Base-by-base conservation (phyloP, 1,284 basidiomycete species). In the Gymnopus androsaceus region DNA sequence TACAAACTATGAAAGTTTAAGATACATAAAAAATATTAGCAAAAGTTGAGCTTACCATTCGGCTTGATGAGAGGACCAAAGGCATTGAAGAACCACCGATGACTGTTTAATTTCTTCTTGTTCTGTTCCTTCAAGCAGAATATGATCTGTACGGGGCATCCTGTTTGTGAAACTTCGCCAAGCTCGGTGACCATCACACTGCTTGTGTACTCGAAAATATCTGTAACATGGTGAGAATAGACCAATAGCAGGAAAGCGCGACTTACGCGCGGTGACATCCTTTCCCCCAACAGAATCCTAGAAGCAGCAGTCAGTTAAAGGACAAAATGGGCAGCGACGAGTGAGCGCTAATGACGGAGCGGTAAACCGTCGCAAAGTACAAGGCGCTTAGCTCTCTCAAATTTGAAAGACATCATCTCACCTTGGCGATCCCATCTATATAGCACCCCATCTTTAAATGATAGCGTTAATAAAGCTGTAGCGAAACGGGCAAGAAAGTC, bases 61-160 rank as follows among this genome's bases (percentile, higher is more conserved):
- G 91, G 91, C 49, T 89, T 87, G 69, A 95, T 81, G 52, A 96
- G 80, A 25, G 92, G 88, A 14, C 93, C 93, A 62, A 98, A 92
- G 0, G 93, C 95, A 67, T 98, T 97, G 83, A 98, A 98, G 75
- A 98, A 94, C 95, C 95, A 98, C 41, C 95, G 85, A 66, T 95
- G 92, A 66, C 86, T 90, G 75, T 95, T 95, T 60, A 95, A 75
- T 68, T 95, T 95, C 81, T 95, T 95, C 84, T 94, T 92, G 79
- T 96, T 97, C 74, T 94, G 88, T 69, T 95, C 95, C 74, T 97
- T 96, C 63, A 96, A 75, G 67, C 94, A 96, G 77, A 97, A 97
- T 46, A 96, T 71, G 62, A 97, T 78, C 73, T 97, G 95, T n/a
- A 96, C 83, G 0, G 95, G 95, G 59, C 92, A 92, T 1, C 84